phyloP scores from a whole-genome alignment of 2,329 filamentous ascomycete species.

The Albophoma yamanashiensis region DNA sequence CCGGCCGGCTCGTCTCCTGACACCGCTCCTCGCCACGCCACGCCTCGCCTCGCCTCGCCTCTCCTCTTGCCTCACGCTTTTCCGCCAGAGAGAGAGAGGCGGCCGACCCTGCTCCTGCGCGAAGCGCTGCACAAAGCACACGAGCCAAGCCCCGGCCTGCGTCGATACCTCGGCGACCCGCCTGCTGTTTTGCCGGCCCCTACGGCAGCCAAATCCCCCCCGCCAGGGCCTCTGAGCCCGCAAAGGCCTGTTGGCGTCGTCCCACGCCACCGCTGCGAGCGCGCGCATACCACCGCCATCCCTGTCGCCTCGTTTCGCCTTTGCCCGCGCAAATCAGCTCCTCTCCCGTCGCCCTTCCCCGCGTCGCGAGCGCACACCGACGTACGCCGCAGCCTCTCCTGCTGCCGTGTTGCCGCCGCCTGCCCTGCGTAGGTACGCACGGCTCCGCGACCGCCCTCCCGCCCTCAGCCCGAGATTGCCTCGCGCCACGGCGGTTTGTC shows the following conservation, averaged over 20 bases:
- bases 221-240: background rate
- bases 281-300: background rate
- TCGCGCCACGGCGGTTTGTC: background rate
- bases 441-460: background rate
- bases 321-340: conserved; percentile 6
- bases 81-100: too few species aligned
- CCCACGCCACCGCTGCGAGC: background rate
- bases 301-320: conserved; percentile 7
- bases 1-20: background rate
- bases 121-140: background rate
- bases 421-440: background rate
- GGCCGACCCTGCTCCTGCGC: background rate
- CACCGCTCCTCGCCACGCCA: background rate
- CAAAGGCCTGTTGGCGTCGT: background rate
- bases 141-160: background rate
- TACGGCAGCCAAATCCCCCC: background rate
- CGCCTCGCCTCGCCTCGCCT: background rate
- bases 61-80: too few species aligned
- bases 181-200: background rate
- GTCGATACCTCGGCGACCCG: background rate
- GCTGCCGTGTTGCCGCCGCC: background rate
- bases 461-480: background rate
- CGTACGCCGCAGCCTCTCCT: background rate
- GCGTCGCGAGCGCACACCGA: background rate
- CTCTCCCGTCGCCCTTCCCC: background rate